A percentile compares a stretch with the other conserved stretches of the same genome.
Conservation (phyloP, 208 protist species). For the Acanthamoeba healyi region DNA sequence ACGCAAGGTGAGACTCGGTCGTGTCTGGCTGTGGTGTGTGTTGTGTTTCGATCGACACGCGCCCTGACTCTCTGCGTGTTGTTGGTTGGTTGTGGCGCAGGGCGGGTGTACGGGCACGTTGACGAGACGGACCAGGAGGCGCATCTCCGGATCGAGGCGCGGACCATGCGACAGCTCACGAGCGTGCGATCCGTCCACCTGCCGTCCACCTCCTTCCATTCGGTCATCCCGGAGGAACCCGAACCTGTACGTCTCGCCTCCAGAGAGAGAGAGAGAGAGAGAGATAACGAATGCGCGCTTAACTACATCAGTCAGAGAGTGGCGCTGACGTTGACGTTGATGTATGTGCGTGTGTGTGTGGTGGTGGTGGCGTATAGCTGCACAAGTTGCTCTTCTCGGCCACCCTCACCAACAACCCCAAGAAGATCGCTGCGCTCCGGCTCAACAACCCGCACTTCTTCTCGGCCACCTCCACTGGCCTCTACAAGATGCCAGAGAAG, state of each 20-base stretch:
- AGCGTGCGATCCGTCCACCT: slow-evolving; percentile 52
- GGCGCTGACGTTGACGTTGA: background rate
- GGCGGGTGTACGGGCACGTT: slow-evolving; percentile 31
- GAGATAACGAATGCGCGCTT: no score
- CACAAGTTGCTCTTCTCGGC: slow-evolving; percentile 91
- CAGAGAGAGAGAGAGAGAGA: no score
- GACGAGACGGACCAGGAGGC: slow-evolving; percentile 40
- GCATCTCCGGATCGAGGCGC: slow-evolving; percentile 48
- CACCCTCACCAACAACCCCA: slow-evolving; percentile 91
- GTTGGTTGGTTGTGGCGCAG: background rate
- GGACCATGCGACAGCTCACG: slow-evolving; percentile 39
- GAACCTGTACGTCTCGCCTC: background rate
- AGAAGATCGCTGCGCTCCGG: slow-evolving; percentile 87
- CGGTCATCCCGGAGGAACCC: slow-evolving; percentile 42
- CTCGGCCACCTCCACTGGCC: slow-evolving; percentile 67
- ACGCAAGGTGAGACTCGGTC: background rate
- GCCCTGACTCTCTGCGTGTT: no score
- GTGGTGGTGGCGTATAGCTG: slow-evolving; percentile 52
- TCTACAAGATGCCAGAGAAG: slow-evolving; percentile 83
- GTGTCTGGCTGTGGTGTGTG: background rate
- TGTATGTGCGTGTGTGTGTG: background rate
- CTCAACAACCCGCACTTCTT: slow-evolving; percentile 87
- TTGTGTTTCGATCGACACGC: no score
- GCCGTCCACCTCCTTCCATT: slow-evolving; percentile 22
- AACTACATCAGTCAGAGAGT: no score